Conservation (phyloP, 768 basidiomycete genomes). For the Stropharia rugosoannulata region DNA sequence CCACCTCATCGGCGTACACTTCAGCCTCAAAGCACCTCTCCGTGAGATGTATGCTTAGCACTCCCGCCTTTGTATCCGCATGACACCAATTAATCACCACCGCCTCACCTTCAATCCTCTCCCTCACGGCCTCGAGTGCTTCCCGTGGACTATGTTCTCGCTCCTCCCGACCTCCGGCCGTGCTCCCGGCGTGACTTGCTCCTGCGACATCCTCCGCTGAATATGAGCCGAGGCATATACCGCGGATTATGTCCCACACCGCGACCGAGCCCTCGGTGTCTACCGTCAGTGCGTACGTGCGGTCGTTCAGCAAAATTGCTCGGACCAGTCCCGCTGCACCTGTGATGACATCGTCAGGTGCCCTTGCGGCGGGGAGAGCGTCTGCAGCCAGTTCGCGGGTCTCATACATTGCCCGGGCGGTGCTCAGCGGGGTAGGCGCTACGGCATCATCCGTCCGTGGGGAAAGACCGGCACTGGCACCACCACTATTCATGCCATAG, state of each 20-base stretch:
- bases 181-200: slow-evolving; percentile 50
- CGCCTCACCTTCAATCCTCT: slow-evolving; percentile 94
- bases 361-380: slow-evolving; percentile 52
- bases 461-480: slow-evolving; percentile 27
- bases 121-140: slow-evolving; percentile 82
- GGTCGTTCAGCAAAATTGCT: slow-evolving; percentile 80
- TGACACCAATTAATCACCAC: slow-evolving; percentile 82
- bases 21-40: slow-evolving; percentile 94
- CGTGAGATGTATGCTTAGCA: slow-evolving; percentile 83
- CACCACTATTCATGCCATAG: background rate
- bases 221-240: slow-evolving; percentile 73
- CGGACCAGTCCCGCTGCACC: slow-evolving; percentile 86
- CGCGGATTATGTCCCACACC: slow-evolving; percentile 89
- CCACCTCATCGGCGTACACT: slow-evolving; percentile 91
- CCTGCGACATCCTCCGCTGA: slow-evolving; percentile 61
- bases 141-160: slow-evolving; percentile 72
- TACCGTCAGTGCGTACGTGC: slow-evolving; percentile 87
- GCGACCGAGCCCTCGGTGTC: slow-evolving; percentile 87
- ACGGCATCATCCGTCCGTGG: slow-evolving; percentile 37
- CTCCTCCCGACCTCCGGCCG: slow-evolving; percentile 37
- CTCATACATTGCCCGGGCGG: slow-evolving; percentile 54
- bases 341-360: slow-evolving; percentile 68
- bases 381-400: slow-evolving; percentile 80
- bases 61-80: slow-evolving; percentile 88
- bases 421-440: slow-evolving; percentile 32